Conservation (phyloP, 225 moss, liverwort and hornwort genomes). For the Takakia lepidozioides region DNA sequence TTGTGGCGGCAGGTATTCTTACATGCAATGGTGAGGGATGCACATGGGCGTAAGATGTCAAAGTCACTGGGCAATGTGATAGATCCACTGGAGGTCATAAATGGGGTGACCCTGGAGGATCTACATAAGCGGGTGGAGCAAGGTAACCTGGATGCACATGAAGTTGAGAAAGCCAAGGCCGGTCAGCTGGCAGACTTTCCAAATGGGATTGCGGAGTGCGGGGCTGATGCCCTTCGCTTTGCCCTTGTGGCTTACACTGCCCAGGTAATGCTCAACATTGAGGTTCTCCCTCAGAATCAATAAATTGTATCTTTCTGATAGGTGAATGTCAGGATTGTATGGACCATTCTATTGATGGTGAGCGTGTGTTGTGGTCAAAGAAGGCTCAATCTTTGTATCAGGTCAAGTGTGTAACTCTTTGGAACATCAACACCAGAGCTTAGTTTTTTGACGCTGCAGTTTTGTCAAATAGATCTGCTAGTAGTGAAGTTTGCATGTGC, state of each 20-base stretch:
- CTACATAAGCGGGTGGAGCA: conserved; percentile 68
- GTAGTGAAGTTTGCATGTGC: too few species aligned
- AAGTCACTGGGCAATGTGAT: conserved; percentile 90
- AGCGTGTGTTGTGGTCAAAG: neutral
- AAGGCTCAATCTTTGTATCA: too few species aligned
- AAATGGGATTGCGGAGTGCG: conserved; percentile 82
- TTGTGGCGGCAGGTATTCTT: conserved; percentile 50
- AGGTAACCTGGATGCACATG: conserved; percentile 79
- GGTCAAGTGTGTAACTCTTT: too few species aligned
- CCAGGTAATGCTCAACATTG: conserved; percentile 30
- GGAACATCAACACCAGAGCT: too few species aligned
- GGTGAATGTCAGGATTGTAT: too few species aligned
- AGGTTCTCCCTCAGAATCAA: too few species aligned
- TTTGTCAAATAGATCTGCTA: neutral
- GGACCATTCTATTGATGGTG: neutral
- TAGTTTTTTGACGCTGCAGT: too few species aligned
- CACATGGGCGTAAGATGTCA: conserved; percentile 96
- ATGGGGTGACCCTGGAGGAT: conserved; percentile 65
- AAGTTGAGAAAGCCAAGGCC: conserved; percentile 77
- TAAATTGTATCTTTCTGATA: too few species aligned
- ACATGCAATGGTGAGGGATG: conserved; percentile 94
- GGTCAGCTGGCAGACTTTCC: conserved; percentile 76
- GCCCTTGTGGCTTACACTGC: conserved; percentile 83
- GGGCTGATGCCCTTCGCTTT: conserved; percentile 93
- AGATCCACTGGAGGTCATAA: conserved; percentile 71